Evolutionary conservation across 805 yeast genomes (phyloP), one percentile per base, ranked within the genome.

Genomic region (Nakazawaea populi): DNA sequence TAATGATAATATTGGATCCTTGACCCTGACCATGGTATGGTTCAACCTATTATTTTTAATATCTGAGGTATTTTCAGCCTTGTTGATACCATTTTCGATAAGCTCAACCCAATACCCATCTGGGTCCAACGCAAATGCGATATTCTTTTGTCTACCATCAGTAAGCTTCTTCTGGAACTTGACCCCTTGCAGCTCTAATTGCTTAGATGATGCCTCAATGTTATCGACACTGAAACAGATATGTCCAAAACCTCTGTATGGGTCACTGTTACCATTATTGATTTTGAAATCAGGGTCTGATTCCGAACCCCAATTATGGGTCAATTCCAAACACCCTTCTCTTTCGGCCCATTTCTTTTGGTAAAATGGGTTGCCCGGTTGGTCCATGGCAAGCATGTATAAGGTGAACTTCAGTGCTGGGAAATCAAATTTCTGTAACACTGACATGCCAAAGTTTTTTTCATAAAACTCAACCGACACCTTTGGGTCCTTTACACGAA

Each of bases 21-120:
- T 89, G 49, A 94, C 87, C 61, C 99, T 82, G 57, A 92, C 79
- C 99, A 94, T 92, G 5, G 94, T 72, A 69, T 92, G 97, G 71
- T 92, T 91, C 68, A 92, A 79, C 55, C 76, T 72, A 63, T 77
- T 75, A 14, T 75, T 67, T 6, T 66, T 48, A 1, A 55, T 47
- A 52, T 73, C 72, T 24, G 83, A 68, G 30, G 57, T 64, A 31
- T 60, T 71, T 28, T 71, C 77, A 10, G 57, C 54, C 60, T 77
- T 75, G 54, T 67, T 65, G 38, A 71, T 56, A 18, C 70, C 74
- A 58, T 79, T 83, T 61, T 82, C 82, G 58, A 92, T 79, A 61
- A 92, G 71, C 74, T 92, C 99, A 60, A 92, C 79, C 99, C 99
- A 92, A 72, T 94, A 94, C 60, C 94, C 94, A 69, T 92, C 92